Evolutionary conservation across 2,329 filamentous ascomycete species (phyloP), one percentile per base, ranked within the genome.

Genomic region (Didymella pomorum): DNA sequence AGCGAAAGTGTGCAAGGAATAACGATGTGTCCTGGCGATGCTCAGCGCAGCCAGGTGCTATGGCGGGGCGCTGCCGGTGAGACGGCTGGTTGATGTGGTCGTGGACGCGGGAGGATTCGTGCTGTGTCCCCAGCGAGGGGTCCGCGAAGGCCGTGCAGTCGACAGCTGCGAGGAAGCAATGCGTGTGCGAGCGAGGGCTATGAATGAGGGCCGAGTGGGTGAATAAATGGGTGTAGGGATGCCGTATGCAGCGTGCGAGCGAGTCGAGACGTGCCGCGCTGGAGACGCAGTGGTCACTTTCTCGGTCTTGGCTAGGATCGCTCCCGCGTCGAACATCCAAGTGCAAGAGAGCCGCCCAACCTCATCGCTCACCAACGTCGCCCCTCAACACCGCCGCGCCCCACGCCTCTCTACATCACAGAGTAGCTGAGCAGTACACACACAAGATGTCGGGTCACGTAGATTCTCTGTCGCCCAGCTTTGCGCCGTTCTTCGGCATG

Each of bases 401-500:
- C 35, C 7, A 10, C 35, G n/a, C 35, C 35, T 31, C 29, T 37
- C 49, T 37, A 20, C 55, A 39, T 29, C 50, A 21, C 55, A 21
- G 28, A 29, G 42, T 9, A 35, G 44, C 37, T 29, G 49, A 42
- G 26, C 25, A 14, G 33, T 23, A 29, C 58, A 44, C 47, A 41
- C 64, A 37, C 65, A 63, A 4, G 60, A 71, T 71, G 66, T 64
- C 64, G 51, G 64, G 56, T 42, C 62, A 63, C 35, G 55, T 61
- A 18, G 62, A 71, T 28, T 62, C 65, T 50, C 58, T 68, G 62
- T 82, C 89, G 59, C 91, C 91, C 70, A 91, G 90, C 80, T 94
- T 93, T 77, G 91, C 91, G 81, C 91, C 91, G 70, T 95, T 94
- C 82, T 85, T 94, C 77, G 91, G 91, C 82, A 92, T 94, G 90